A percentile compares a stretch with the other conserved stretches of the same genome.
Evolutionary conservation across 768 basidiomycete genomes (phyloP).

Genomic region (Ramaria sp.): DNA sequence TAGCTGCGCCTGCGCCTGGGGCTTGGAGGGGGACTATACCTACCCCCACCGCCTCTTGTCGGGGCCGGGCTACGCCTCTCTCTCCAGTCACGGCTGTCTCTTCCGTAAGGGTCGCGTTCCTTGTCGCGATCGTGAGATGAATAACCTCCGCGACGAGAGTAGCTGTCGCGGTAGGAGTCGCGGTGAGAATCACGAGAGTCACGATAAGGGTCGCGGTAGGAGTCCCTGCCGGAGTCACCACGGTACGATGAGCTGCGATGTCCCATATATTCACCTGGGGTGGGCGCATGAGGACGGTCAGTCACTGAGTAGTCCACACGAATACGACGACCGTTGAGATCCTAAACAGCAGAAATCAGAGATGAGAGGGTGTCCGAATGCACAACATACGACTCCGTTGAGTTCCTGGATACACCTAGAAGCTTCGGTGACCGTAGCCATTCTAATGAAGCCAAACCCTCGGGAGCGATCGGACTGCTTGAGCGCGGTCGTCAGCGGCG

Average conservation of each 20-base stretch:
- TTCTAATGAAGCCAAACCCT: conserved; percentile 96
- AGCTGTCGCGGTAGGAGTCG: conserved; percentile 23
- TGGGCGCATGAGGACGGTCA: conserved; percentile 86
- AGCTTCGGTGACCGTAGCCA: conserved; percentile 85
- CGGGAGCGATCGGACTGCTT: conserved; percentile 85
- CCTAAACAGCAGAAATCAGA: conserved; percentile 32
- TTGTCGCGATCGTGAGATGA: conserved; percentile 24
- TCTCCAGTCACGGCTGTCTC: conserved; percentile 67
- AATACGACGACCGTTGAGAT: conserved; percentile 90
- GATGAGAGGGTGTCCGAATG: background rate
- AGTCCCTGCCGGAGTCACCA: conserved; percentile 30
- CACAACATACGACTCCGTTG: conserved; percentile 63
- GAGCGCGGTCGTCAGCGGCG: conserved; percentile 6
- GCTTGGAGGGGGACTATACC: conserved; percentile 71
- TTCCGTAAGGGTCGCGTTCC: conserved; percentile 55
- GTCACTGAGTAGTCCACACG: conserved; percentile 97
- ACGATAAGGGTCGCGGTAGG: conserved; percentile 30
- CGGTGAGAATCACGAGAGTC: conserved; percentile 26
- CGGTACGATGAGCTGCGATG: conserved; percentile 51
- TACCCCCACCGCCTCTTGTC: conserved; percentile 34
- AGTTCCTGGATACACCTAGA: conserved; percentile 78
- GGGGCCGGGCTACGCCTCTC: conserved; percentile 71
- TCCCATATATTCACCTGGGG: conserved; percentile 97
- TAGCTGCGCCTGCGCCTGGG: conserved; percentile 53
- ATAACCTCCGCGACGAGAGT: conserved; percentile 35